These are phyloP conservation scores for Gossypium aridum DNA, from an alignment of 441 rosid species.

Conservation along the genomic window DNA sequence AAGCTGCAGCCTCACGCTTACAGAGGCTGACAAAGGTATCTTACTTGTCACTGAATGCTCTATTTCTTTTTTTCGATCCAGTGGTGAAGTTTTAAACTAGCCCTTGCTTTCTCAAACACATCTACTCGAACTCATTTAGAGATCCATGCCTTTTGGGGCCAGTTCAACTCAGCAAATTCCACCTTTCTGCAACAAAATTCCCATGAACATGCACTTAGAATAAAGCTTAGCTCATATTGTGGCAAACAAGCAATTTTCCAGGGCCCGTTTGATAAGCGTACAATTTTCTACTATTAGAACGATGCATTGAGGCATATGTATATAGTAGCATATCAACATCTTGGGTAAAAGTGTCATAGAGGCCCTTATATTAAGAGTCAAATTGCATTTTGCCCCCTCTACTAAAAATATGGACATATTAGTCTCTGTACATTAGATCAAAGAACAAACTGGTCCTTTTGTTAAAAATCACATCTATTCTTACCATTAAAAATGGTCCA, in stretches of 20 bases:
- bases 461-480: no score
- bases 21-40: conserved; percentile 83
- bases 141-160: background rate
- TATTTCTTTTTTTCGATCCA: background rate
- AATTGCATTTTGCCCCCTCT: no score
- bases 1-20: conserved; percentile 62
- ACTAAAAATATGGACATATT: no score
- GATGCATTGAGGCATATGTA: background rate
- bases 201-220: background rate
- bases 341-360: no score
- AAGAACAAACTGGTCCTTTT: no score
- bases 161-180: background rate
- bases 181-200: background rate
- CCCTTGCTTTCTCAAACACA: background rate
- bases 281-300: background rate
- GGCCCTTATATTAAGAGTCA: no score
- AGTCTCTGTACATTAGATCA: no score
- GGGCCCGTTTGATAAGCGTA: background rate
- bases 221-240: background rate
- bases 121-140: background rate
- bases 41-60: background rate
- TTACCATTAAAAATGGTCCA: no score
- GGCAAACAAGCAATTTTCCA: background rate
- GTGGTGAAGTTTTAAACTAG: background rate
- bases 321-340: no score